Percentiles rank a stretch among this genome's conserved stretches.
phyloP scores from a whole-genome alignment of 73 alveolate genomes.

The Blepharisma japonicum region DNA sequence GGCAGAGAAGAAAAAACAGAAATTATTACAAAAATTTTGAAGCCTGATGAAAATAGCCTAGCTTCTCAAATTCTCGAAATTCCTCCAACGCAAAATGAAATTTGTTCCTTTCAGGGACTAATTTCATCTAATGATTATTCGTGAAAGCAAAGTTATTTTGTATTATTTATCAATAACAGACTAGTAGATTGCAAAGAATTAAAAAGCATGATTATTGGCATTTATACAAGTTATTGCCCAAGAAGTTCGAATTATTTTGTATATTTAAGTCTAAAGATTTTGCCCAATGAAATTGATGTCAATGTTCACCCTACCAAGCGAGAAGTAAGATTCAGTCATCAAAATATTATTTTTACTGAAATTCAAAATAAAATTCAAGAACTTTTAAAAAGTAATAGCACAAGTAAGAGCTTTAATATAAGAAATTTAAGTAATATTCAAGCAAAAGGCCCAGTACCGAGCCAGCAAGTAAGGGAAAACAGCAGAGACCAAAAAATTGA shows the following conservation, averaged over 20 bases:
- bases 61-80: neutral
- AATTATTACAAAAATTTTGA: constrained; percentile 23
- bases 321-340: constrained; percentile 65
- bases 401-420: neutral
- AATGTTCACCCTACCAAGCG: constrained; percentile 90
- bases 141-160: constrained; percentile 44
- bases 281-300: constrained; percentile 69
- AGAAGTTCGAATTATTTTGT: constrained; percentile 54
- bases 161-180: constrained; percentile 76
- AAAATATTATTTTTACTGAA: constrained; percentile 56
- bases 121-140: neutral
- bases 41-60: constrained; percentile 1
- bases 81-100: neutral
- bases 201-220: constrained; percentile 51
- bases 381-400: constrained; percentile 6
- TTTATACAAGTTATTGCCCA: constrained; percentile 47
- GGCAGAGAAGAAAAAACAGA: constrained; percentile 34
- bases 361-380: constrained; percentile 41
- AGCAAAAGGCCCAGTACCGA: constrained; percentile 24
- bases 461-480: constrained; percentile 21
- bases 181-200: constrained; percentile 65
- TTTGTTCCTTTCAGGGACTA: neutral
- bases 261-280: constrained; percentile 58
- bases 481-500: constrained; percentile 1
- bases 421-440: neutral